A percentile compares a stretch with the other conserved stretches of the same genome.
These are phyloP conservation scores for Boletus vermiculosoides DNA, from an alignment of 768 basidiomycete species.

Conservation along the genomic window DNA sequence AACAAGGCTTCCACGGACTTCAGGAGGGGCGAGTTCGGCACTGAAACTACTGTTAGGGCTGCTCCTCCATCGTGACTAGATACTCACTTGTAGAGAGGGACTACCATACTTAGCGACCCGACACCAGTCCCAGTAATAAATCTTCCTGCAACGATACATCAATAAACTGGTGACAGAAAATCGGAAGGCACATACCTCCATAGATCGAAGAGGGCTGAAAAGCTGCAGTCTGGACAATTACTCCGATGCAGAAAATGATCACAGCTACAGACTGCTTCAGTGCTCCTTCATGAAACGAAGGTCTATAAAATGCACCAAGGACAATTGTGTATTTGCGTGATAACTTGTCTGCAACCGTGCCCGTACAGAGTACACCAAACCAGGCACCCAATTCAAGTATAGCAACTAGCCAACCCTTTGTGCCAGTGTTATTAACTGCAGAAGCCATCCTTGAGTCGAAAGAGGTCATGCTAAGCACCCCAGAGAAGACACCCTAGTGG, in stretches of 20 bases:
- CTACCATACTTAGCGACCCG: conserved; percentile 79
- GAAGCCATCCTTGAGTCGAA: conserved; percentile 55
- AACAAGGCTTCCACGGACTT: conserved; percentile 78
- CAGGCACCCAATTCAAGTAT: conserved; percentile 77
- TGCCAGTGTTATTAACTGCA: conserved; percentile 49
- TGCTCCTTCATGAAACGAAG: not conserved
- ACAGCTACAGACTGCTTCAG: conserved; percentile 43
- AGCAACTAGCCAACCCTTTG: conserved; percentile 71
- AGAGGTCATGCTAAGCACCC: conserved; percentile 60
- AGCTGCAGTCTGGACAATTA: conserved; percentile 69
- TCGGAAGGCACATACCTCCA: conserved; percentile 42
- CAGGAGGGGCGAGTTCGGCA: conserved; percentile 68
- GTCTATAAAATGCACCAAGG: conserved; percentile 39
- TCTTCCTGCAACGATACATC: conserved; percentile 39
- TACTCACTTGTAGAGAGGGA: conserved; percentile 67
- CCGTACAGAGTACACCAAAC: conserved; percentile 71
- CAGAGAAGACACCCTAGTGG: conserved; percentile 71
- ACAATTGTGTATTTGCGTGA: conserved; percentile 74
- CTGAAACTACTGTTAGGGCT: conserved; percentile 8
- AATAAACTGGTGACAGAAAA: not conserved
- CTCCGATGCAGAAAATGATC: conserved; percentile 64
- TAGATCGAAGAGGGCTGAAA: conserved; percentile 59
- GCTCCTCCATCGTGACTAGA: not conserved
- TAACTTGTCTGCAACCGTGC: conserved; percentile 68
- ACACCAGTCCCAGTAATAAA: conserved; percentile 81